A percentile compares a stretch with the other conserved stretches of the same genome.
Evolutionary conservation across 768 basidiomycete genomes (phyloP).

Genomic region (Hericium coralloides): DNA sequence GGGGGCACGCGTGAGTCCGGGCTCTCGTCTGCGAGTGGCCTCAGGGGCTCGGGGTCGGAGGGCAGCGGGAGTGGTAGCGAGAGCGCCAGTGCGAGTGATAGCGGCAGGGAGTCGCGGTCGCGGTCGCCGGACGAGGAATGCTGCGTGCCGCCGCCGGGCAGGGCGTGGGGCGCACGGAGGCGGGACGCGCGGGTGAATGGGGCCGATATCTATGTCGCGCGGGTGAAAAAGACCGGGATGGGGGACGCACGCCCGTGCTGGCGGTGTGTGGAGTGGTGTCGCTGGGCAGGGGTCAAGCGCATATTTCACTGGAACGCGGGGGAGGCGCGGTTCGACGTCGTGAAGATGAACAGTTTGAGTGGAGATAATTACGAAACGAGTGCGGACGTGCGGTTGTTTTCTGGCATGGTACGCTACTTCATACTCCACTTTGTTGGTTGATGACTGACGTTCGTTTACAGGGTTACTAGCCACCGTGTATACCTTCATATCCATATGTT

Average conservation of each 20-base stretch:
- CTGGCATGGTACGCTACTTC: constrained; percentile 33
- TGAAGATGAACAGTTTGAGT: constrained; percentile 36
- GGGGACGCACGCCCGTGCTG: constrained; percentile 46
- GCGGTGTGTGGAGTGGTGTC: constrained; percentile 48
- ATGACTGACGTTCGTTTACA: neutral
- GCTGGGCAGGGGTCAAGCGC: constrained; percentile 48
- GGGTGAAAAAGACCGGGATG: constrained; percentile 39
- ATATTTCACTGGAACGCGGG: constrained; percentile 43
- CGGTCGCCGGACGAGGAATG: neutral
- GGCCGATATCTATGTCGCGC: constrained; percentile 46
- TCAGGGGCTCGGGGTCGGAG: neutral
- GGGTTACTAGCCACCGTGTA: neutral
- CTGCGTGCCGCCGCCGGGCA: constrained; percentile 5
- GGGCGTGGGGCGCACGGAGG: constrained; percentile 26
- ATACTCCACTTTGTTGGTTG: neutral
- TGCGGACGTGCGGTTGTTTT: constrained; percentile 33
- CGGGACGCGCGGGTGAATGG: constrained; percentile 38
- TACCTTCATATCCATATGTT: too few relatives aligned
- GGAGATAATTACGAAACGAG: constrained; percentile 37
- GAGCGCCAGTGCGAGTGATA: neutral
- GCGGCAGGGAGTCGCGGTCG: neutral
- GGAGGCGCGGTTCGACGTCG: constrained; percentile 28
- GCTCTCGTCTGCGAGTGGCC: neutral
- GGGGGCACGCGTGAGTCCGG: constrained; percentile 9
- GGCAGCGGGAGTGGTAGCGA: constrained; percentile 8